phyloP scores from a whole-genome alignment of 345 rosid genomes.

The Eucalyptus pumila region DNA sequence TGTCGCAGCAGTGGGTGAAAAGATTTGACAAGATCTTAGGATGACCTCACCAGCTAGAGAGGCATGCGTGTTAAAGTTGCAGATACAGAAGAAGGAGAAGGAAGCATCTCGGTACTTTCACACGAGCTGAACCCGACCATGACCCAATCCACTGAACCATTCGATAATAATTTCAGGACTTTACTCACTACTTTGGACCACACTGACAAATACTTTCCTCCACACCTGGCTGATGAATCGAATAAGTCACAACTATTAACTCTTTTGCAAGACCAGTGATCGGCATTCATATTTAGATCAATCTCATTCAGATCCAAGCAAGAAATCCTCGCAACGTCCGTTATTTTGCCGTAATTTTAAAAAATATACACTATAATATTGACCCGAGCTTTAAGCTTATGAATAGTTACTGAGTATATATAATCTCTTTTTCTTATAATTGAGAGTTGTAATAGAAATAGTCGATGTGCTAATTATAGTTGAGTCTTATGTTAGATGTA shows the following conservation, averaged over 20 bases:
- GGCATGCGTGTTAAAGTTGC: neutral
- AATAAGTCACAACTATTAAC: fast-evolving
- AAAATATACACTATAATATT: neutral
- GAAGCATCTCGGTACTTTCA: neutral
- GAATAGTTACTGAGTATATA: too few relatives aligned
- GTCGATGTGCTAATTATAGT: too few relatives aligned
- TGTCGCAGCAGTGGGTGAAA: neutral
- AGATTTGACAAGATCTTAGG: neutral
- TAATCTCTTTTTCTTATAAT: fast-evolving
- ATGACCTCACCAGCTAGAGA: neutral
- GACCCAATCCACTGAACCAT: neutral
- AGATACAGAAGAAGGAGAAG: neutral
- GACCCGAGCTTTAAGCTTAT: too few relatives aligned
- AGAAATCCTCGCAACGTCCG: fast-evolving
- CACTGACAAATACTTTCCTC: neutral
- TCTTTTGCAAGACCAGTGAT: neutral
- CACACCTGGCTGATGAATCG: neutral
- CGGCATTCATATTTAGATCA: neutral
- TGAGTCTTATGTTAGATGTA: too few relatives aligned
- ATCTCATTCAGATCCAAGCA: neutral
- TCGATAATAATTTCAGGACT: neutral
- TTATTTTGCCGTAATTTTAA: fast-evolving
- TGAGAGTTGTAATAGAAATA: fast-evolving
- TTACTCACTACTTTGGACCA: neutral
- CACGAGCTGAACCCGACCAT: neutral